Base-by-base conservation (phyloP, 2,329 filamentous ascomycete species). In the Colletotrichum sp. region DNA sequence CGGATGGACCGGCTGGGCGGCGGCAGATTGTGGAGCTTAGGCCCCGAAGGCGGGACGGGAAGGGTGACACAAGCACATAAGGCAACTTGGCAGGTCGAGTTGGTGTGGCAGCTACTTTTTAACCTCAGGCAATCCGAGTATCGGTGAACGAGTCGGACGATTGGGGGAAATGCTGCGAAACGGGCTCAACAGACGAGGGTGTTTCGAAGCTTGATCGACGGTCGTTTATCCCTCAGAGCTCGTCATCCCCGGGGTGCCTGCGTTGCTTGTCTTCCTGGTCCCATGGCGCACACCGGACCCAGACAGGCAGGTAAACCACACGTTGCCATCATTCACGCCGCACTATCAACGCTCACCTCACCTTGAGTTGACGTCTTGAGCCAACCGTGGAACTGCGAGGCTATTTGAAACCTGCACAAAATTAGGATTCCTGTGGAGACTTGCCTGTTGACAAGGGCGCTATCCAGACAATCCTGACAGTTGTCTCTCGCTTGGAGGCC, bases 21-120 rank as follows among this genome's bases (percentile, higher is more conserved):
- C 52, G 60, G 69, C 52, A 62, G 30, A 68, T 72, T 52, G 55
- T 64, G 69, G 69, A 71, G 57, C 70, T 65, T 63, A 39, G 63
- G 49, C 69, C 39, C 69, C 62, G 69, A 57, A 9, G 57, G 26
- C 69, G 55, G 63, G 39, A 75, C 63, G 63, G 69, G 69, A 67
- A 67, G 69, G 30, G 68, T 72, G 68, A 75, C 62, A 36, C 68
- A 30, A 44, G 24, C 49, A 75, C 60, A 34, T 52, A 30, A 52
- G n/a, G 60, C 30, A 32, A 72, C 36, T 71, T 75, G 68, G 62
- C 62, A 60, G n/a, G 32, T 8, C 49, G 30, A 34, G 15, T 32
- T 62, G 68, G 68, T 63, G 68, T 63, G 57, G 67, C 39, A 34
- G 57, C 57, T 70, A 39, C 57, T 12, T 70, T 34, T 52, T 18